phyloP scores from a whole-genome alignment of 2,329 filamentous ascomycete genomes.

The Dactylellina cionopaga region DNA sequence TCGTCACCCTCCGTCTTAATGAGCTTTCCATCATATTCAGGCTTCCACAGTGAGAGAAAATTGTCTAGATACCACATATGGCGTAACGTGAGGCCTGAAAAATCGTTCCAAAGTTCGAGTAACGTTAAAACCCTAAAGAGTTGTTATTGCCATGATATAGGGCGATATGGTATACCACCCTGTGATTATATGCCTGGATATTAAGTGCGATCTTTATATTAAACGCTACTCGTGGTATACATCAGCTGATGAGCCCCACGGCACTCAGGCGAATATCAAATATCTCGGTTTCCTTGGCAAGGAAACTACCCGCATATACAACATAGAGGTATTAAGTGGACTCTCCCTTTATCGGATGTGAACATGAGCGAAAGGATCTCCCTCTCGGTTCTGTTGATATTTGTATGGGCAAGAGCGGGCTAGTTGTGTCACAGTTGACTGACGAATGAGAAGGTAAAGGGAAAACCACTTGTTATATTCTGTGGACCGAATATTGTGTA shows the following conservation, averaged over 20 bases:
- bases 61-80: slow-evolving; percentile 20
- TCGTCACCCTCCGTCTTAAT: slow-evolving; percentile 35
- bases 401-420: too few species aligned
- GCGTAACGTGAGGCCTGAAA: slow-evolving; percentile 34
- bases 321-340: slow-evolving; percentile 44
- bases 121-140: slow-evolving; percentile 26
- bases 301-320: slow-evolving; percentile 43
- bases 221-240: slow-evolving; percentile 35
- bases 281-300: too few species aligned
- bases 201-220: slow-evolving; percentile 44
- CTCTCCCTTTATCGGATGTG: slow-evolving; percentile 34
- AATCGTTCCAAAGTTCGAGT: slow-evolving; percentile 37
- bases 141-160: slow-evolving; percentile 34
- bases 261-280: not conserved
- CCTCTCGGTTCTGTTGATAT: slow-evolving; percentile 22
- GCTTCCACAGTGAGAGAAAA: slow-evolving; percentile 32
- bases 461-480: too few species aligned
- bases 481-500: too few species aligned
- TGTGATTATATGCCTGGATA: slow-evolving; percentile 34
- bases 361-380: slow-evolving; percentile 41
- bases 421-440: too few species aligned
- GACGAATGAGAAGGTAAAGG: too few species aligned
- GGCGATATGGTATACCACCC: slow-evolving; percentile 4
- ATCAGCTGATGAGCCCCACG: slow-evolving; percentile 35
- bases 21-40: not conserved